Base-by-base conservation (phyloP, 371 early-diverging fungal species). In the Mortierella sp. region DNA sequence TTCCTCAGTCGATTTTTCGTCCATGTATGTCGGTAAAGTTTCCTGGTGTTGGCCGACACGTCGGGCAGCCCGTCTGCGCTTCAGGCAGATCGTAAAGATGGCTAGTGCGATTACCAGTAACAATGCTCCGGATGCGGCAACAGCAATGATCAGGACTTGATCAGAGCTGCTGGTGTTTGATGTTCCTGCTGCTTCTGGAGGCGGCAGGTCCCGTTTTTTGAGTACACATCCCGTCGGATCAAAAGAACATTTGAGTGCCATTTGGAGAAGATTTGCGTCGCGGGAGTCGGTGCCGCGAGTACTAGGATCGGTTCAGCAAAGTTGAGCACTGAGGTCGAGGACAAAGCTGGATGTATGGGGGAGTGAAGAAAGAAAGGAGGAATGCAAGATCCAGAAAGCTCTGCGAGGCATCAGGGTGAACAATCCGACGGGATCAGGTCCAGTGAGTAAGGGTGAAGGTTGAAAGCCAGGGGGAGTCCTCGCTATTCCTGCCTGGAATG, bases 21-120 rank as follows among this genome's bases (percentile, higher is more conserved):
- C 62, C 53, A 52, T 28, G 43, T 28, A 51, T 37, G 61, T 21
- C 24, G 69, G 52, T 25, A 48, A 19, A 44, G 41, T 43, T 19
- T 63, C 59, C 25, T 70, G 63, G 8, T 48, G 14, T 5, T 63
- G 70, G 7, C 63, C 57, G 28, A 70, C 44, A 8, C 58, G 69
- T 24, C 47, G 54, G 25, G 50, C 37, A 19, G 50, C 55, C 0
- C 34, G 50, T 29, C 50, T 57, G 22, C 70, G 57, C 39, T 54
- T 70, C 59, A 63, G 57, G 29, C 63, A 70, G 49, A 63, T 27
- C 28, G 25, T 51, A 50, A 63, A 43, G 25, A 63, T 37, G 24
- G 47, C 43, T 22, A 58, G n/a, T 4, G 63, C 58, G 12, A 59
- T 10, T 16, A 59, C 16, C 39, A 70, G 12, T 22, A 63, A 41